Evolutionary conservation across 2,329 filamentous ascomycete genomes (phyloP), one percentile per base, ranked within the genome.

Genomic region (Sodiomyces alkalinus): DNA sequence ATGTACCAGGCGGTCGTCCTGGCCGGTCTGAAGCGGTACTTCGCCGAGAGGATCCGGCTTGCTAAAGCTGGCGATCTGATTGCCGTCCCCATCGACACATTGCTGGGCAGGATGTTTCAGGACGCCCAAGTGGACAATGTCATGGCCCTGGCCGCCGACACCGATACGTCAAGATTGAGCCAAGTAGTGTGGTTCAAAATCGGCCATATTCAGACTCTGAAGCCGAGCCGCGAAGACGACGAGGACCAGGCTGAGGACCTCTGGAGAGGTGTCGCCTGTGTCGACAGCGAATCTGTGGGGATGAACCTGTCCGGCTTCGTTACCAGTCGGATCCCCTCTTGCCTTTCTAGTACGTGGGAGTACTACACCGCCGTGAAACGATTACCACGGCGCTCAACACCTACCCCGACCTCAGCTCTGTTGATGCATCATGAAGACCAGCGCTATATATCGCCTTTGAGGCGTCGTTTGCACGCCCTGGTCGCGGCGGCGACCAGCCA

Each of bases 121-220:
- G 80, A 92, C 43, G 61, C 67, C 3, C 71, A 74, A 26, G 74
- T 87, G 18, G 82, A 92, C 33, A 85, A 93, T 35, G 64, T 62
- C 30, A 57, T 68, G 42, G 59, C 64, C 2, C 52, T 72, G 35
- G 64, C 68, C 17, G 66, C 55, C 6, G 50, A 41, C 8, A 19
- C 26, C 5, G n/a, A n/a, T n/a, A 32, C 32, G 32, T 48, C 38
- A 32, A 56, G 38, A 41, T 58, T 55, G 39, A 71, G 66, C 50
- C 68, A 62, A 17, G 80, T 92, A 13, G 86, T 82, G 6, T 98
- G 90, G 90, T 96, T 94, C 60, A 81, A 76, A 38, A 79, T 98
- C 22, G 78, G 79, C 21, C 79, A 82, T 33, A 75, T 92, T 29
- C 61, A 62, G 31, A 55, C 64, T 5, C 58, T 58, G 45, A 72